Conservation (phyloP, 768 basidiomycete genomes). For the Tulasnella sp. region DNA sequence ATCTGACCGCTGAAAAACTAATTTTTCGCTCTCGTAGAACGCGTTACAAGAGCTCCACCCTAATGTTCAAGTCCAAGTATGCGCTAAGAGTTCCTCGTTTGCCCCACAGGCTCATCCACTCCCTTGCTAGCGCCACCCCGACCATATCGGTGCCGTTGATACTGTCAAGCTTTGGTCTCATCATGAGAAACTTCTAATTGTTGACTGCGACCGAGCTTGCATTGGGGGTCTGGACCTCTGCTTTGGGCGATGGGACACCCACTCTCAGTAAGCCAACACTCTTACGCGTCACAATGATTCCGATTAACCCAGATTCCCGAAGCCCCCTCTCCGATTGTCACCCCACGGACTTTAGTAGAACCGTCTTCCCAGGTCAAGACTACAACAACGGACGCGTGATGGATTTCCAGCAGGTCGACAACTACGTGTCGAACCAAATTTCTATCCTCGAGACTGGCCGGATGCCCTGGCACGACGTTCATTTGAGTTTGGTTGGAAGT, state of each 20-base stretch:
- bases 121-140: conserved; percentile 31
- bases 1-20: not conserved
- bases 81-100: not conserved
- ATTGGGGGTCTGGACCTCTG: conserved; percentile 94
- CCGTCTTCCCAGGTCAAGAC: conserved; percentile 89
- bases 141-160: conserved; percentile 28
- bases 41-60: conserved; percentile 43
- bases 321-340: conserved; percentile 85
- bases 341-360: conserved; percentile 73
- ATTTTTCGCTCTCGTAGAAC: conserved; percentile 33
- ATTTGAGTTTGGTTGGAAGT: conserved; percentile 76
- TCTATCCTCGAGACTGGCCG: conserved; percentile 63
- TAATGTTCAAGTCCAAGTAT: conserved; percentile 40
- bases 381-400: conserved; percentile 85
- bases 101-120: not conserved
- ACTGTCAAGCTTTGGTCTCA: conserved; percentile 81
- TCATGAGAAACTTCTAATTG: conserved; percentile 64
- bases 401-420: conserved; percentile 76
- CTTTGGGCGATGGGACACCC: conserved; percentile 96
- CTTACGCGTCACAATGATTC: not conserved
- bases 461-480: conserved; percentile 96
- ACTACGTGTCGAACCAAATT: conserved; percentile 67
- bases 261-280: conserved; percentile 50
- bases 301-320: not conserved
- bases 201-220: conserved; percentile 26